Percentiles rank a stretch among this genome's conserved stretches.
These are phyloP conservation scores for Blastomyces gilchristii DNA, from an alignment of 2,329 filamentous ascomycete genomes.

Conservation along the genomic window DNA sequence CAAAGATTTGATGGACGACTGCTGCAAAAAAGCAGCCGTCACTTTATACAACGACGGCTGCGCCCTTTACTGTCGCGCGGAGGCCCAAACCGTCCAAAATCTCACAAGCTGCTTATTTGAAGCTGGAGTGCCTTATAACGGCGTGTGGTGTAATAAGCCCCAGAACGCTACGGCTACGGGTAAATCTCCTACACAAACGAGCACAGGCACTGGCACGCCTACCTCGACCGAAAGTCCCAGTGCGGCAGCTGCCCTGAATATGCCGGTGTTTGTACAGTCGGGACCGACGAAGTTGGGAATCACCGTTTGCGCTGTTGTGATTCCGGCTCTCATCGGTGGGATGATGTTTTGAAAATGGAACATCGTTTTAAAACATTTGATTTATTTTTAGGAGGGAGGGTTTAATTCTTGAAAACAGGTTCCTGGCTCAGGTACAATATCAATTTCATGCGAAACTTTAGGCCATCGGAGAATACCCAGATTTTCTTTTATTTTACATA, in stretches of 20 bases:
- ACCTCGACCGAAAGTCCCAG: not conserved
- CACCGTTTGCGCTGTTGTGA: conserved; percentile 1
- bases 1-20: conserved; percentile 15
- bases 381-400: not conserved
- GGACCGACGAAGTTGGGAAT: not conserved
- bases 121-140: conserved; percentile 17
- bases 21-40: conserved; percentile 17
- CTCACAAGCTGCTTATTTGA: conserved; percentile 22
- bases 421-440: too few relatives aligned
- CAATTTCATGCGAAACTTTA: too few relatives aligned
- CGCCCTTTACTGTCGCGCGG: conserved; percentile 18
- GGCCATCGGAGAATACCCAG: too few relatives aligned
- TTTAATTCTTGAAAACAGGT: not conserved
- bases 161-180: conserved; percentile 19
- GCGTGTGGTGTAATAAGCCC: conserved; percentile 21
- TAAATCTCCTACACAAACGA: conserved; percentile 13
- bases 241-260: not conserved
- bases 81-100: conserved; percentile 19
- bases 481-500: not conserved
- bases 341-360: conserved; percentile 4
- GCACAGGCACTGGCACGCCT: not conserved
- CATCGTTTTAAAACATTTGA: not conserved
- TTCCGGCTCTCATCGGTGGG: not conserved
- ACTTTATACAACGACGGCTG: conserved; percentile 19
- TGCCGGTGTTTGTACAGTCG: not conserved